Evolutionary conservation across 2,329 filamentous ascomycete genomes (phyloP).

Genomic region (Alternaria burnsii): DNA sequence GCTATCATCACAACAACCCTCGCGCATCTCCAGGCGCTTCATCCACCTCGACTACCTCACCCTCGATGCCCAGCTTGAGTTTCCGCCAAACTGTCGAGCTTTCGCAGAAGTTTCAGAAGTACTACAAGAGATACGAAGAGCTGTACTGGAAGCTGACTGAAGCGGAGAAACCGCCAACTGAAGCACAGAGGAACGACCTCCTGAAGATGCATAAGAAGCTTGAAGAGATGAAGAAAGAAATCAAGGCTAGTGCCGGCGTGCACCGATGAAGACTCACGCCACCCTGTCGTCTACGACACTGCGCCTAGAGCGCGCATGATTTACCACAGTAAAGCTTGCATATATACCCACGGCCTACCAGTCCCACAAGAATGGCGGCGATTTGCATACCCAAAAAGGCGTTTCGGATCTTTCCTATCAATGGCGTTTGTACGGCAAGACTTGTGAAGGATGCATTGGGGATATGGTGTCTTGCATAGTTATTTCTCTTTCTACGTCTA

Average conservation of each 20-base stretch:
- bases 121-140: slow-evolving; percentile 66
- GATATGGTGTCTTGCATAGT: slow-evolving; percentile 20
- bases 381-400: slow-evolving; percentile 30
- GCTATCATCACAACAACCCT: slow-evolving; percentile 44
- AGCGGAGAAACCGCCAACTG: slow-evolving; percentile 54
- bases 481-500: slow-evolving; percentile 7
- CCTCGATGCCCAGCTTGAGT: slow-evolving; percentile 46
- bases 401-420: slow-evolving; percentile 19
- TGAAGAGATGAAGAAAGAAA: slow-evolving; percentile 66
- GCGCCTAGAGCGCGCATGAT: slow-evolving; percentile 20
- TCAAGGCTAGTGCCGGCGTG: slow-evolving; percentile 52
- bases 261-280: slow-evolving; percentile 29
- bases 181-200: slow-evolving; percentile 61
- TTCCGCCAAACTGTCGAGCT: slow-evolving; percentile 57
- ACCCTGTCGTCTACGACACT: slow-evolving; percentile 8
- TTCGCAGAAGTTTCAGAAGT: slow-evolving; percentile 63
- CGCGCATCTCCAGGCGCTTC: slow-evolving; percentile 47
- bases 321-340: slow-evolving; percentile 27
- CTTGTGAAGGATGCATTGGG: slow-evolving; percentile 21
- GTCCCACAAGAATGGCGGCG: slow-evolving; percentile 17
- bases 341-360: slow-evolving; percentile 30
- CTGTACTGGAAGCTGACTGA: slow-evolving; percentile 60
- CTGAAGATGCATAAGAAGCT: slow-evolving; percentile 63
- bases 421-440: slow-evolving; percentile 14
- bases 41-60: slow-evolving; percentile 46